phyloP scores from a whole-genome alignment of 495 filamentous ascomycete genomes.

The Margaritispora aquatica region DNA sequence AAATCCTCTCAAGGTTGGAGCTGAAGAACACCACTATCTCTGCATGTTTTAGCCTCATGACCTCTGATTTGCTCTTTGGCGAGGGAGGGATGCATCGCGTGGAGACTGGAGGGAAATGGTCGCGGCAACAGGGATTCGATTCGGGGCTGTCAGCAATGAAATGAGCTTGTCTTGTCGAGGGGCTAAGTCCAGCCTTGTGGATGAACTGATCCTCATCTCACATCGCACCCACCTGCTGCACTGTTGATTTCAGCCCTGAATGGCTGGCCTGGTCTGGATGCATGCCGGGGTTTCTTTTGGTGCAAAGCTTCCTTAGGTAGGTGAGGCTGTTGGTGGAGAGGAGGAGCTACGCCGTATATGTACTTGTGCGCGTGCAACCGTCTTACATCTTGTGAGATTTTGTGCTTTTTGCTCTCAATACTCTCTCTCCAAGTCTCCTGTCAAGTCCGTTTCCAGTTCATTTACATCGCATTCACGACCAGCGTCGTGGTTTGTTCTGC shows the following conservation, averaged over 20 bases:
- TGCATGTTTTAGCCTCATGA: background rate
- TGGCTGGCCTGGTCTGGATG: background rate
- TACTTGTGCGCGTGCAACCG: background rate
- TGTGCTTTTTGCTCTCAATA: background rate
- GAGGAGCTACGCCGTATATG: background rate
- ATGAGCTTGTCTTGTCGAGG: background rate
- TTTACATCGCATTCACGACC: background rate
- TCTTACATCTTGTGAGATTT: background rate
- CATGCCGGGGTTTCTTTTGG: background rate
- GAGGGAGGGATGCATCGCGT: background rate
- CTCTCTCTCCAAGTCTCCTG: background rate
- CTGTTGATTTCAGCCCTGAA: background rate
- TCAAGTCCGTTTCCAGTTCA: background rate
- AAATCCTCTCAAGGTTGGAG: too few species aligned
- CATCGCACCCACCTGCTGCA: too few species aligned
- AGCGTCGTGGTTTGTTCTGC: background rate
- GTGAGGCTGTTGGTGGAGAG: background rate
- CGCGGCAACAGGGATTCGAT: background rate
- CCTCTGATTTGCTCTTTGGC: background rate
- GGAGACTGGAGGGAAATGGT: background rate
- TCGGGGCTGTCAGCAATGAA: background rate
- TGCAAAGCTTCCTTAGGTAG: background rate
- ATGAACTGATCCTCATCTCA: background rate
- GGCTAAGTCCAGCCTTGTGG: background rate
- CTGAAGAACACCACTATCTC: too few species aligned